Base-by-base conservation (phyloP, 2,329 filamentous ascomycete species). In the Colletotrichum lindemuthianum region DNA sequence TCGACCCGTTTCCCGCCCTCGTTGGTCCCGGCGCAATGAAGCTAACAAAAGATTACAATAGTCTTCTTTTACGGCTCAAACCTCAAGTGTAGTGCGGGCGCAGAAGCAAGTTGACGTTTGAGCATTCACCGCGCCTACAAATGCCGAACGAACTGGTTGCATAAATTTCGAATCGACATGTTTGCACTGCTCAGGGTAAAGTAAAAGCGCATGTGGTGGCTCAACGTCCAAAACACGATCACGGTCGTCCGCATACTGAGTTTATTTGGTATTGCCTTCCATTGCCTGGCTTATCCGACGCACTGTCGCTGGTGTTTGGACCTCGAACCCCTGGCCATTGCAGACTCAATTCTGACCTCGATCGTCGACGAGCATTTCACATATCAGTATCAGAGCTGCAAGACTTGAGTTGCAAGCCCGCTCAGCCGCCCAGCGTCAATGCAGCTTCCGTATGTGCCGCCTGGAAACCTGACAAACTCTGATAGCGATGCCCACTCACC, bases 321-420 rank as follows among this genome's bases (percentile, higher is more conserved):
- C 36, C 45, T 61, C 40, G 36, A 61, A 52, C 36, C 63, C 51
- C 51, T 65, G 63, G 58, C 41, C 51, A 57, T 33, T 16, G 58
- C 51, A 37, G 16, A 39, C 44, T 54, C 60, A 49, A 16, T 40
- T 16, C 34, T 40, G 2, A 40, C 36, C 16, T 52, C 61, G 61
- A 65, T 65, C 51, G 51, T 40, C 52, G 41, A 39, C 50, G 24
- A 52, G 36, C 37, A 41, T 36, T 63, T 43, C 40, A 41, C 15
- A 11, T 41, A 36, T 40, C 40, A 39, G 32, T 40, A 65, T 65
- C 63, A 61, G 34, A 48, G 41, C 58, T 56, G 34, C 41, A 43
- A 39, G 16, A 43, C 15, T 16, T 24, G 24, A 24, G 24, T 24
- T 24, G 24, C 24, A 24, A 24, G 24, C 24, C 24, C 24, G 24